Evolutionary conservation across 805 yeast genomes (phyloP).

Genomic region (Hanseniaspora guilliermondii): DNA sequence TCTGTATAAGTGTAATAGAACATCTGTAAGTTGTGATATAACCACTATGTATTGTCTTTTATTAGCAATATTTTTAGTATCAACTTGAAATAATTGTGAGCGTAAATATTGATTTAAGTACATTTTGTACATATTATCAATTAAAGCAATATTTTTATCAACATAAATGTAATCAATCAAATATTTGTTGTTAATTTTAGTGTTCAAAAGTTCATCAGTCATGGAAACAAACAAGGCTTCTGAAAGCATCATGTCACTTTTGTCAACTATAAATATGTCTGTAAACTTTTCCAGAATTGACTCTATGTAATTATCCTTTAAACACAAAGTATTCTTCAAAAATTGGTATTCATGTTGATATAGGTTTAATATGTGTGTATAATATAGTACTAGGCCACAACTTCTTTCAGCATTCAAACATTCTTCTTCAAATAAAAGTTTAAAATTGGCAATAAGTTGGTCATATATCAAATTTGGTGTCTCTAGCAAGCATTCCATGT

Average conservation of each 20-base stretch:
- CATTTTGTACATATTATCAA: background rate
- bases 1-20: background rate
- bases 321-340: background rate
- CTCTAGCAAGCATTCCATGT: background rate
- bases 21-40: background rate
- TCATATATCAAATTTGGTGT: background rate
- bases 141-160: background rate
- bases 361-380: background rate
- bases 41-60: background rate
- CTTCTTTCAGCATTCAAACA: background rate
- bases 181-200: background rate
- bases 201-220: background rate
- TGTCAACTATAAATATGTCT: background rate
- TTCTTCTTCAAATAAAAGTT: background rate
- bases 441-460: background rate
- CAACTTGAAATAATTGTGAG: slow-evolving; percentile 2
- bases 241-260: background rate
- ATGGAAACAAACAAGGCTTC: background rate
- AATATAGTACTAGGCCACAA: background rate
- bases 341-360: background rate
- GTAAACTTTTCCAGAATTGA: background rate
- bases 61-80: background rate
- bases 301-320: background rate
- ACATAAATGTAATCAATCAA: slow-evolving; percentile 6
- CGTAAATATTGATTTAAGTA: background rate